phyloP scores from a whole-genome alignment of 768 basidiomycete species.

The Naganishia kalamii region DNA sequence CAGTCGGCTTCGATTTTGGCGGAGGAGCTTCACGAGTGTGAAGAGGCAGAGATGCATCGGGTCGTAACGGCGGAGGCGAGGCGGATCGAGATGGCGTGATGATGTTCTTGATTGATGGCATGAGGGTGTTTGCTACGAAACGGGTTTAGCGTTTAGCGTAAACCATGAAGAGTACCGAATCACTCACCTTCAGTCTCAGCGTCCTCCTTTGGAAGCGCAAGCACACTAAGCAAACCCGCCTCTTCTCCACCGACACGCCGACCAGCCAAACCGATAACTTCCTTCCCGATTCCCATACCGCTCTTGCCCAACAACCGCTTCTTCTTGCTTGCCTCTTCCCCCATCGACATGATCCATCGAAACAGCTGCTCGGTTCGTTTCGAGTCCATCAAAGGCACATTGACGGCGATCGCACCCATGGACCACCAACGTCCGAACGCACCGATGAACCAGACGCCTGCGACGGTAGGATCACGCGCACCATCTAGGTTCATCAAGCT shows the following conservation, averaged over 20 bases:
- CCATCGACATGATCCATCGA: constrained; percentile 24
- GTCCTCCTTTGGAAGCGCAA: constrained; percentile 23
- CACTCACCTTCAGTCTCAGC: constrained; percentile 10
- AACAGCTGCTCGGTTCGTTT: constrained; percentile 28
- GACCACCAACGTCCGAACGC: constrained; percentile 89
- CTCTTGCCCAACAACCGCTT: constrained; percentile 12
- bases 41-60: constrained; percentile 19
- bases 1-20: neutral
- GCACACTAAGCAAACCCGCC: constrained; percentile 19
- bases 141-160: neutral
- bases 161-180: neutral
- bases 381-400: constrained; percentile 38
- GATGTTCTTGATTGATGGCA: constrained; percentile 5
- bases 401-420: constrained; percentile 60
- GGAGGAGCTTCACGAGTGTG: constrained; percentile 16
- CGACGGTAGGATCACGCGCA: constrained; percentile 22
- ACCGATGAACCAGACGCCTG: constrained; percentile 80
- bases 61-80: constrained; percentile 23
- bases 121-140: neutral
- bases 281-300: constrained; percentile 4
- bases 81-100: constrained; percentile 18
- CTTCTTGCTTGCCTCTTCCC: constrained; percentile 10
- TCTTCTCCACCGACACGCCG: constrained; percentile 10
- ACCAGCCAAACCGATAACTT: constrained; percentile 5
- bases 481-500: constrained; percentile 1